phyloP scores from a whole-genome alignment of 805 yeast species.

The Candida berthetii region DNA sequence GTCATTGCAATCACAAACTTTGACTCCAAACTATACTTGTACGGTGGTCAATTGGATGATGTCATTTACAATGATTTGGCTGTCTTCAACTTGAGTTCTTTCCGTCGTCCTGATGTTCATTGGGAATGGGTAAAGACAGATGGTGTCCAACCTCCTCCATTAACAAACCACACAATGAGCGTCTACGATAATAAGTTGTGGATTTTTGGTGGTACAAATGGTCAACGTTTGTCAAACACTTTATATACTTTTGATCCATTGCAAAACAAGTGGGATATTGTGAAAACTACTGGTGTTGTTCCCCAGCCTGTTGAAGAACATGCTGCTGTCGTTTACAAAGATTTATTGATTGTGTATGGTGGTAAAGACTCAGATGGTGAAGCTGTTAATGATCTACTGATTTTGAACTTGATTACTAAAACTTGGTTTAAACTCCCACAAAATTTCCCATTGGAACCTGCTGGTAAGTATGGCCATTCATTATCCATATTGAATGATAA shows the following conservation, averaged over 20 bases:
- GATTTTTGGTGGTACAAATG: slow-evolving; percentile 90
- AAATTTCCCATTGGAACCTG: slow-evolving; percentile 48
- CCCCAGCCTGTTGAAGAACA: slow-evolving; percentile 94
- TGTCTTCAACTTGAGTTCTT: slow-evolving; percentile 80
- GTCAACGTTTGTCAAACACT: slow-evolving; percentile 63
- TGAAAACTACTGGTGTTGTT: slow-evolving; percentile 55
- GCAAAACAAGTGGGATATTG: slow-evolving; percentile 61
- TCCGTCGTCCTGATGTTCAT: slow-evolving; percentile 73
- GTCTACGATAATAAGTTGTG: slow-evolving; percentile 73
- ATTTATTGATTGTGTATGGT: slow-evolving; percentile 79
- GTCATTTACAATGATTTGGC: slow-evolving; percentile 77
- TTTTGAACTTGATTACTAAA: slow-evolving; percentile 67
- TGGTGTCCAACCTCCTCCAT: slow-evolving; percentile 64
- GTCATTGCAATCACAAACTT: slow-evolving; percentile 60
- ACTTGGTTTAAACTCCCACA: slow-evolving; percentile 65
- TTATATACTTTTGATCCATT: slow-evolving; percentile 76
- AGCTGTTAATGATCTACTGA: slow-evolving; percentile 58
- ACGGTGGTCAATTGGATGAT: slow-evolving; percentile 93
- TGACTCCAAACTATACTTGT: slow-evolving; percentile 62
- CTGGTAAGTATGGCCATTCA: slow-evolving; percentile 89
- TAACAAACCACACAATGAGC: slow-evolving; percentile 88
- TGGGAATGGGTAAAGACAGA: slow-evolving; percentile 72
- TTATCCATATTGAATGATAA: slow-evolving; percentile 68
- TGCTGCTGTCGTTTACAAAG: slow-evolving; percentile 73
- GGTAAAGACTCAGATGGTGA: slow-evolving; percentile 77